Conservation (phyloP, 78 protist species). For the Dictyostelium intermedium region DNA sequence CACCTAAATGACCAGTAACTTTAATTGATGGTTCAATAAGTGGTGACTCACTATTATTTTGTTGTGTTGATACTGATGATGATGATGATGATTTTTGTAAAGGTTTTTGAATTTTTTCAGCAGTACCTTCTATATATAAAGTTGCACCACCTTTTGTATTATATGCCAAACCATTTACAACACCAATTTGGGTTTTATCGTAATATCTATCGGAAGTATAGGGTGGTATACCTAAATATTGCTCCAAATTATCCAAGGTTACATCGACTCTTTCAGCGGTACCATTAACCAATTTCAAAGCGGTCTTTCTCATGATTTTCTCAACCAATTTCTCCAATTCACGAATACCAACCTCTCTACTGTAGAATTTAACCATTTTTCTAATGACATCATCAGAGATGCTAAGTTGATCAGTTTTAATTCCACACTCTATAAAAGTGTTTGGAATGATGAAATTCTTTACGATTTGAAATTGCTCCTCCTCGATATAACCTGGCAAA, state of each 20-base stretch:
- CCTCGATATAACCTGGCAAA: slow-evolving; percentile 73
- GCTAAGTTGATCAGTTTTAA: slow-evolving; percentile 38
- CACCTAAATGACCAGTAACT: slow-evolving; percentile 80
- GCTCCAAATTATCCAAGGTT: slow-evolving; percentile 10
- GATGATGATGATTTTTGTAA: too few species aligned
- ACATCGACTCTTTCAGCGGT: not conserved
- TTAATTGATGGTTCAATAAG: slow-evolving; percentile 1
- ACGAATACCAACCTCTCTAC: slow-evolving; percentile 96
- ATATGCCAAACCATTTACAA: slow-evolving; percentile 73
- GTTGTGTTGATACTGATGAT: not conserved
- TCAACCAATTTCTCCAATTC: slow-evolving; percentile 91
- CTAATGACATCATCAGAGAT: slow-evolving; percentile 77
- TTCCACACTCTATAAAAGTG: slow-evolving; percentile 17
- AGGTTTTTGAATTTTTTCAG: not conserved
- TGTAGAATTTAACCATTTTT: slow-evolving; percentile 84
- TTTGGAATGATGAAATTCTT: slow-evolving; percentile 86
- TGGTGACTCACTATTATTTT: not conserved
- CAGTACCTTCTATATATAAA: slow-evolving; percentile 72
- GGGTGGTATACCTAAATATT: slow-evolving; percentile 60
- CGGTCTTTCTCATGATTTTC: slow-evolving; percentile 91
- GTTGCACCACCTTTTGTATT: slow-evolving; percentile 63
- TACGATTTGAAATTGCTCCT: slow-evolving; percentile 93
- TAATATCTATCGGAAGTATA: slow-evolving; percentile 67
- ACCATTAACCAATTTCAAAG: slow-evolving; percentile 84
- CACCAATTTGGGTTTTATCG: slow-evolving; percentile 72